These are phyloP conservation scores for Theobroma grandiflorum DNA, from an alignment of 441 rosid species.

Conservation along the genomic window DNA sequence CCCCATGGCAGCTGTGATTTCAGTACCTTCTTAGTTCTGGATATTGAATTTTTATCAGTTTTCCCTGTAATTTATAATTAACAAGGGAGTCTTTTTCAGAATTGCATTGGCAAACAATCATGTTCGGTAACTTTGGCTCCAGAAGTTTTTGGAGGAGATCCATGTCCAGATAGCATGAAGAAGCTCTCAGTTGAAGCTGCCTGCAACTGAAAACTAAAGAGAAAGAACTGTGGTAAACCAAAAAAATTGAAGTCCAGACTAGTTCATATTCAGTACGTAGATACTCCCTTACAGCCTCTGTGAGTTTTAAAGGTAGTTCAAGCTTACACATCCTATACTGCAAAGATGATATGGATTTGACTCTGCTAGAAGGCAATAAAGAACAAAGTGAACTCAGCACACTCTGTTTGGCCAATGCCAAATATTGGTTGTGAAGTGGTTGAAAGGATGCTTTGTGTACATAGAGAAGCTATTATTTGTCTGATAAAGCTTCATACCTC, in stretches of 20 bases:
- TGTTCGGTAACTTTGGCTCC: conserved; percentile 45
- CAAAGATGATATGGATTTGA: conserved; percentile 22
- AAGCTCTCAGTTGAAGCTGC: conserved; percentile 56
- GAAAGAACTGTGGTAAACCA: neutral
- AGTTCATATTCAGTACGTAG: conserved; percentile 32
- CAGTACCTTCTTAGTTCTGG: neutral
- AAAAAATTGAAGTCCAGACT: conserved; percentile 24
- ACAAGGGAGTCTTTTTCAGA: conserved; percentile 37
- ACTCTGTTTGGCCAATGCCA: conserved; percentile 37
- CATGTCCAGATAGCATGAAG: conserved; percentile 45
- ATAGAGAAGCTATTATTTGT: conserved; percentile 38
- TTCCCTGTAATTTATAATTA: neutral
- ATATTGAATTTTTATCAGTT: neutral
- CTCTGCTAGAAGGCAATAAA: conserved; percentile 17
- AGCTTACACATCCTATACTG: conserved; percentile 23
- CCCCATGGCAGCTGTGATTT: neutral
- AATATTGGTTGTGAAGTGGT: conserved; percentile 30
- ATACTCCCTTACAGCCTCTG: neutral
- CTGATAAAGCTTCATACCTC: conserved; percentile 32
- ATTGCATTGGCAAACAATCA: conserved; percentile 44
- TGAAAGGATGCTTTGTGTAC: conserved; percentile 30
- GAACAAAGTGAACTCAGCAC: conserved; percentile 2
- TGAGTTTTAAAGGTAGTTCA: conserved; percentile 20
- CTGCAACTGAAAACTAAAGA: conserved; percentile 30
- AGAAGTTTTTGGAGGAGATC: conserved; percentile 56